These are phyloP conservation scores for Rhizopogon sp. DNA, from an alignment of 768 basidiomycete species.

Conservation along the genomic window DNA sequence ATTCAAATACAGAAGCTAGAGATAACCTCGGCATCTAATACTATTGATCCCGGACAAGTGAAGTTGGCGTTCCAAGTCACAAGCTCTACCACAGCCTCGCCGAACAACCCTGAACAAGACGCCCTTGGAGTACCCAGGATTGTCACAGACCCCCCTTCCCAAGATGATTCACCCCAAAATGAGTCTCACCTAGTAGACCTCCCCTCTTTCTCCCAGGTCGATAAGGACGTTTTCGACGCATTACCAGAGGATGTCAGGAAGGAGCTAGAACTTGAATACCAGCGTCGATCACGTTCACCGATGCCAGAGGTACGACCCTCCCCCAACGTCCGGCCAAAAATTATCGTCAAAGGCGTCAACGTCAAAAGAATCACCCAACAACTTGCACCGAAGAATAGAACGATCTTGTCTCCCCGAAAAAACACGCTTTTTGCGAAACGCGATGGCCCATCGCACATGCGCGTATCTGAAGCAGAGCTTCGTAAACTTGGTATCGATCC, in stretches of 20 bases:
- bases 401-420: constrained; percentile 34
- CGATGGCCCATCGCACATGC: constrained; percentile 30
- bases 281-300: constrained; percentile 53
- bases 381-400: constrained; percentile 51
- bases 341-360: constrained; percentile 33
- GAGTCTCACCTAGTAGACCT: constrained; percentile 32
- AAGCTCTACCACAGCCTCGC: not conserved
- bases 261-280: constrained; percentile 66
- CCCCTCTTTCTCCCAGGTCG: constrained; percentile 74
- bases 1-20: constrained; percentile 91
- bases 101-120: not conserved
- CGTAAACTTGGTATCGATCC: constrained; percentile 66
- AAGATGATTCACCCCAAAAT: constrained; percentile 16
- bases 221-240: constrained; percentile 63
- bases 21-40: constrained; percentile 28
- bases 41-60: constrained; percentile 48
- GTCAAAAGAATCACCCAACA: constrained; percentile 59
- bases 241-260: constrained; percentile 64
- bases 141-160: constrained; percentile 30
- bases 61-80: constrained; percentile 50
- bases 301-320: constrained; percentile 18
- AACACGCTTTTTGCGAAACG: constrained; percentile 34
- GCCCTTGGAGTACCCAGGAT: constrained; percentile 11
- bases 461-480: constrained; percentile 54
- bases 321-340: constrained; percentile 8